Evolutionary conservation across 2,329 filamentous ascomycete species (phyloP).

Genomic region (Aureobasidium subglaciale): DNA sequence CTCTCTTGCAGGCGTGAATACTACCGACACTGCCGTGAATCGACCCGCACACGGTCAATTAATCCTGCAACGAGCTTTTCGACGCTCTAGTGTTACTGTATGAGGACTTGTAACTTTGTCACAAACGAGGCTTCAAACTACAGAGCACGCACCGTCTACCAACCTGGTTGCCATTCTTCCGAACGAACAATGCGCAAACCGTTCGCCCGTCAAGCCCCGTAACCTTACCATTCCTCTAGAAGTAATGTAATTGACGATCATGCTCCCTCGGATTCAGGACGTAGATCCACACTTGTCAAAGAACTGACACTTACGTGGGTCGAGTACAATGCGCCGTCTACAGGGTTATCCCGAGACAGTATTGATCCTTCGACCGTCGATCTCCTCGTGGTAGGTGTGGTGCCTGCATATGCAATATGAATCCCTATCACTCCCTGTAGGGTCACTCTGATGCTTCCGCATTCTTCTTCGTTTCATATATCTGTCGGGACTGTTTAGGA

Average conservation of each 20-base stretch:
- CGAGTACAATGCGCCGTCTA: background rate
- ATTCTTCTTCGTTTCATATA: slow-evolving; percentile 2
- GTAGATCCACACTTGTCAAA: background rate
- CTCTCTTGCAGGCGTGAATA: background rate
- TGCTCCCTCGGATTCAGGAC: background rate
- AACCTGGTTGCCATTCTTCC: slow-evolving; percentile 4
- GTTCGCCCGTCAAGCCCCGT: slow-evolving; percentile 2
- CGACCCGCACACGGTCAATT: background rate
- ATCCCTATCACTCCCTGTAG: background rate
- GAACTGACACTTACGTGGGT: background rate
- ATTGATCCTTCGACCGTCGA: background rate
- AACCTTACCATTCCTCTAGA: background rate
- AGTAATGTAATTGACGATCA: background rate
- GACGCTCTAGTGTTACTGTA: background rate
- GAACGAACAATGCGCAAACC: slow-evolving; percentile 2
- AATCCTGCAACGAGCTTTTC: background rate
- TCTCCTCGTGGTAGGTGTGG: slow-evolving; percentile 4
- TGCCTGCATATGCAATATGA: slow-evolving; percentile 12
- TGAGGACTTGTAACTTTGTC: too few relatives aligned
- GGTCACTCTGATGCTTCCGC: background rate
- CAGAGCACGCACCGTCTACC: background rate
- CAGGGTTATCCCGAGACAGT: background rate
- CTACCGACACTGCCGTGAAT: background rate
- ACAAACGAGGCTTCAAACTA: background rate
- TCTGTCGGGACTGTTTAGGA: slow-evolving; percentile 3